Evolutionary conservation across 73 alveolate genomes (phyloP), one percentile per base, ranked within the genome.

Genomic region (Stentor roeselii): DNA sequence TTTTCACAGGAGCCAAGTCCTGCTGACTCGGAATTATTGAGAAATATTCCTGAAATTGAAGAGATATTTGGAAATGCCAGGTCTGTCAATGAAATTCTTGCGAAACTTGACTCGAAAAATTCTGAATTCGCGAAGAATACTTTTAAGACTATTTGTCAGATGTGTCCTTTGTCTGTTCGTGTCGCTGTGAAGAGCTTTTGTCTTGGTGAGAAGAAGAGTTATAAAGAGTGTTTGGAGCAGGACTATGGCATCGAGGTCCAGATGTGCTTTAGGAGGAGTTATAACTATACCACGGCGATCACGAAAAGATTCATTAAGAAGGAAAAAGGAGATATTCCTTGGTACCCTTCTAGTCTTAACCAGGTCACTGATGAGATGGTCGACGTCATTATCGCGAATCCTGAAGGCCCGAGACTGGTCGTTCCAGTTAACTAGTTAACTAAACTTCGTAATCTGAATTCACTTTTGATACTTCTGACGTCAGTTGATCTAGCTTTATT

Each of bases 321-420:
- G 37, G 80, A 21, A 0, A 67, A 67, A 32, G 80, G 37, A 30
- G 80, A 67, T 14, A 67, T 67, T 32, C n/a, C n/a, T 21, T 67
- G 80, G 80, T 67, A 67, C 2, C 80, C 80, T 27, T 21, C n/a
- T 15, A 21, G 21, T 32, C 11, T 67, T 32, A 67, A n/a, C 41
- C 80, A 67, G 34, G 80, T 67, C 41, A 67, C 80, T 21, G 80
- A 67, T 67, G 80, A 67, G 34, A 67, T 67, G 80, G 80, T 67
- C 42, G 41, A 67, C 34, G 37, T 2, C 50, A 34, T 67, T 32
- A 67, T 67, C 34, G 41, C 27, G 2, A 67, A 67, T 40, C 80
- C 80, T 67, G 80, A 67, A 67, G 80, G 80, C 14, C 80, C 80
- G 80, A 50, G 21, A 50, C 67, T 50, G 6, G 67, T 21, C 21